Percentiles rank a stretch among this genome's conserved stretches.
phyloP scores from a whole-genome alignment of 139 green algal genomes.

The Chlamydomonas eustigma region DNA sequence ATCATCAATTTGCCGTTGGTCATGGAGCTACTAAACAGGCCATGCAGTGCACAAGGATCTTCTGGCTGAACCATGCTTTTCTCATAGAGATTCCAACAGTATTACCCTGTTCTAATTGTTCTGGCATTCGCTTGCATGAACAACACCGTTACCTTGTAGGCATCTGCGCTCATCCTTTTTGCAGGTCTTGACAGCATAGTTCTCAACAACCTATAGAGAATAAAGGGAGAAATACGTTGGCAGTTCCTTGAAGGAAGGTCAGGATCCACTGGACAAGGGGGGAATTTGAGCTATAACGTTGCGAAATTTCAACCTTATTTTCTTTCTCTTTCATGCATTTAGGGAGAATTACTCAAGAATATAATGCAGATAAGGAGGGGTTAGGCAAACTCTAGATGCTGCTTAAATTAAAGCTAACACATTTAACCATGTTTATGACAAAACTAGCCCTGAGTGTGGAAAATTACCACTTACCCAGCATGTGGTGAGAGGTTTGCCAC shows the following conservation, averaged over 20 bases:
- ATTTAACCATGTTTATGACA: neutral
- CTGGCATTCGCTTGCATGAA: neutral
- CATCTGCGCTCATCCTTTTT: constrained; percentile 46
- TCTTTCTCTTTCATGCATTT: neutral
- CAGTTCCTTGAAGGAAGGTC: too few relatives aligned
- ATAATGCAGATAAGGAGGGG: neutral
- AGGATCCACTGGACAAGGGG: too few relatives aligned
- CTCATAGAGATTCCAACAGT: neutral
- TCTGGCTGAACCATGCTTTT: neutral
- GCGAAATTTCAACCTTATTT: too few relatives aligned
- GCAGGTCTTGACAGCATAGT: constrained; percentile 29
- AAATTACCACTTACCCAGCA: constrained; percentile 28
- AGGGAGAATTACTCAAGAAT: neutral
- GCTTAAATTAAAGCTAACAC: neutral
- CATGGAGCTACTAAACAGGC: too few relatives aligned
- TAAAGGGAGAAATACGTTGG: too few relatives aligned
- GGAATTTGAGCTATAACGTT: too few relatives aligned
- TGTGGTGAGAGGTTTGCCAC: constrained; percentile 18
- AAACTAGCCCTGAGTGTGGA: too few relatives aligned
- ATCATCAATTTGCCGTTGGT: too few relatives aligned
- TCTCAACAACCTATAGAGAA: constrained; percentile 40
- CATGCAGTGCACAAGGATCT: neutral
- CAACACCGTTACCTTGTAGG: constrained; percentile 39
- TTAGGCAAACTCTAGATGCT: neutral
- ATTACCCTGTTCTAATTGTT: neutral